These are phyloP conservation scores for Diplogelasinospora grovesii DNA, from an alignment of 495 filamentous ascomycete genomes.

Conservation along the genomic window DNA sequence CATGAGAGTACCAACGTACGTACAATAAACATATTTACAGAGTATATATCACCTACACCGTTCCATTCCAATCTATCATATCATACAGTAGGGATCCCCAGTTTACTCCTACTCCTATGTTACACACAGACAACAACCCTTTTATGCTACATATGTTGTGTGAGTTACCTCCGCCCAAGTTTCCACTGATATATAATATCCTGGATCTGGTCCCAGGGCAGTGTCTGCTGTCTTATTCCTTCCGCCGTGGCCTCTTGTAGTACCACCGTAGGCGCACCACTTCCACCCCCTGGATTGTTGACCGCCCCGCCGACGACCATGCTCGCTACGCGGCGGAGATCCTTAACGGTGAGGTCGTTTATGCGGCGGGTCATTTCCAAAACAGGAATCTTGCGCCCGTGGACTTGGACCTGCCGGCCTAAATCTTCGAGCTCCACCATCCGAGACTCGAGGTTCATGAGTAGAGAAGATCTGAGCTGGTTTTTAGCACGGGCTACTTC, in stretches of 20 bases:
- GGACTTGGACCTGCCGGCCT: conserved; percentile 90
- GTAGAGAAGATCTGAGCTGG: conserved; percentile 78
- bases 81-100: no score
- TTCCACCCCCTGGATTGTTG: conserved; percentile 68
- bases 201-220: conserved; percentile 87
- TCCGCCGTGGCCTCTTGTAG: conserved; percentile 71
- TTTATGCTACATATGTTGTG: background rate
- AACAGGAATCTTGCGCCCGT: conserved; percentile 83
- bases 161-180: conserved; percentile 50
- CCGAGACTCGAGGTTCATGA: conserved; percentile 96
- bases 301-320: conserved; percentile 72
- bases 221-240: conserved; percentile 39
- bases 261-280: conserved; percentile 89
- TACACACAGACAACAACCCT: conserved; percentile 4
- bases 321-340: conserved; percentile 79
- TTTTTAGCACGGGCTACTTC: conserved; percentile 98
- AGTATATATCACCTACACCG: no score
- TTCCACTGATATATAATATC: conserved; percentile 77
- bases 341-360: conserved; percentile 68
- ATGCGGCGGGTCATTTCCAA: conserved; percentile 90
- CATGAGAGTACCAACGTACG: no score
- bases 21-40: no score
- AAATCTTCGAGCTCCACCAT: conserved; percentile 99
- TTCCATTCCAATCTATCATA: no score
- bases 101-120: no score